Evolutionary conservation across 2,329 filamentous ascomycete genomes (phyloP), one percentile per base, ranked within the genome.

Genomic region (Fusarium floridanum): DNA sequence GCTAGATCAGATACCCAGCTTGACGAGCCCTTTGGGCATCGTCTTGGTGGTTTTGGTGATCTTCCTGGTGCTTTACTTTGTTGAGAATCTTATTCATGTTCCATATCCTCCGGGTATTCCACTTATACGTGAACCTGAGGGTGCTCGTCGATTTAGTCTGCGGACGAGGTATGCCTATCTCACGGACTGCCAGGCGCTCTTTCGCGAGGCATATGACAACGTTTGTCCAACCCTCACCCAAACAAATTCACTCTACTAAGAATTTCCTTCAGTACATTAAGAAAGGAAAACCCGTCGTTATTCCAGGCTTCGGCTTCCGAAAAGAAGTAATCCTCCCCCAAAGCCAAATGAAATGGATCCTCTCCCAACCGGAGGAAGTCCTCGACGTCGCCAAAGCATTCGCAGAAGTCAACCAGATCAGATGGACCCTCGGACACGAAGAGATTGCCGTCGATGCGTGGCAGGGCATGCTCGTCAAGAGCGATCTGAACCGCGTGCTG

Each of bases 261-360:
- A 17, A 59, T 14, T 34, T 36, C 2, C 2, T 0, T 2, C 10
- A 87, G 84, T 86, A 85, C 67, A 77, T 80, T 27, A 86, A 86
- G 56, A 80, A 81, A 17, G 84, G 84, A n/a, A 80, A 80, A 37
- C 76, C 84, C 0, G 85, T 86, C 3, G 76, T 87, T 2, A 64
- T 86, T 8, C 85, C 85, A 0, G 83, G 83, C 6, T 76, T 85
- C 8, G 83, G 82, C 3, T 79, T 83, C 34, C 81, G 82, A 24
- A 80, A 81, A 45, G 84, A 86, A 68, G 73, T 86, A n/a, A 80
- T 86, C 50, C 72, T 87, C n/a, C 85, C 86, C 0, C 77, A 78
- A 7, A 82, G 73, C 43, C 78, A 81, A 1, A 77, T 87, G 79
- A 79, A 81, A 37, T 86, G 85, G 85, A 72, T 83, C 2, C 69